Evolutionary conservation across 2,329 filamentous ascomycete genomes (phyloP).

Genomic region (Aureobasidium subglaciale): DNA sequence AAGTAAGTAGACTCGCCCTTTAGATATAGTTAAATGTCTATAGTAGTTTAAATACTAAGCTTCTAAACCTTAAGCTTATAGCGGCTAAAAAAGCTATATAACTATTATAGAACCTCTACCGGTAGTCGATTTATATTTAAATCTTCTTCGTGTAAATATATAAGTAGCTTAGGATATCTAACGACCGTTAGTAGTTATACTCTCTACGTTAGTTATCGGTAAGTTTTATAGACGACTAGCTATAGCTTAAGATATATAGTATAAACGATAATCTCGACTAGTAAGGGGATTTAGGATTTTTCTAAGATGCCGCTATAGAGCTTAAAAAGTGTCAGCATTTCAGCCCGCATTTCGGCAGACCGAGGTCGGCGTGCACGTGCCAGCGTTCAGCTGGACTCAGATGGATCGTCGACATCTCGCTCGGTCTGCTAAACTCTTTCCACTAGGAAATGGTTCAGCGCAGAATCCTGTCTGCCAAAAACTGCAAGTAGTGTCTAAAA

Average conservation of each 20-base stretch:
- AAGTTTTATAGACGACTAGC: too few relatives aligned
- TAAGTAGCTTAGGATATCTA: too few relatives aligned
- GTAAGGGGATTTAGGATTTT: background rate
- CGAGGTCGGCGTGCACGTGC: background rate
- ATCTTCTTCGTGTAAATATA: too few relatives aligned
- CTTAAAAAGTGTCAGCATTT: background rate
- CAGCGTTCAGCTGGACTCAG: background rate
- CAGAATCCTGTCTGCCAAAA: background rate
- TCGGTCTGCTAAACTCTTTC: background rate
- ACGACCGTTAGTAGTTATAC: too few relatives aligned
- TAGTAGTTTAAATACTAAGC: background rate
- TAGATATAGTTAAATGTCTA: background rate
- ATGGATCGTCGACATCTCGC: background rate
- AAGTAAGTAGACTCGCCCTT: background rate
- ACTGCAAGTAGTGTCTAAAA: background rate
- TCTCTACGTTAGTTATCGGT: too few relatives aligned
- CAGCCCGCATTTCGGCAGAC: background rate
- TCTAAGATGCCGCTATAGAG: background rate
- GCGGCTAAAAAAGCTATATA: too few relatives aligned
- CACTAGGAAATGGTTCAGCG: background rate
- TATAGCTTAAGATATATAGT: too few relatives aligned
- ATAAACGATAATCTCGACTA: too few relatives aligned
- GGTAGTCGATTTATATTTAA: too few relatives aligned
- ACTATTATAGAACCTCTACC: too few relatives aligned
- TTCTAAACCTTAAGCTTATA: background rate